Percentiles rank a stretch among this genome's conserved stretches.
Conservation (phyloP, 495 filamentous ascomycete genomes). For the Usnea hakonensis region DNA sequence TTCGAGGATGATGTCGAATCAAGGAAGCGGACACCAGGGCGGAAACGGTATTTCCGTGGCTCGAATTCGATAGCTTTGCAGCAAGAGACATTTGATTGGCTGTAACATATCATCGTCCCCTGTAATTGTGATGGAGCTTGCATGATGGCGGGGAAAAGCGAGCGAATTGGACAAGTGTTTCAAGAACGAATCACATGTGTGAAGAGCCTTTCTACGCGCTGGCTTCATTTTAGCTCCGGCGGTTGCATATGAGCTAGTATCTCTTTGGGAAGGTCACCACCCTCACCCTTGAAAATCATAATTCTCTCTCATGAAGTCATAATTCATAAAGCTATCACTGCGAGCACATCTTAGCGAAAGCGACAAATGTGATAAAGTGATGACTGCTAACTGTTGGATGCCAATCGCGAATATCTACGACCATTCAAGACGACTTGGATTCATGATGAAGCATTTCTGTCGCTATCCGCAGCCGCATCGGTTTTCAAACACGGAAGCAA, state of each 20-base stretch:
- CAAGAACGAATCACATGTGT: conserved; percentile 4
- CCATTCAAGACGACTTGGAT: no score
- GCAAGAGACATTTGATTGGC: conserved; percentile 4
- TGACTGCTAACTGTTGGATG: no score
- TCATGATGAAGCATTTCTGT: background rate
- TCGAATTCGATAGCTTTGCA: background rate
- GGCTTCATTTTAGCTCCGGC: conserved; percentile 17
- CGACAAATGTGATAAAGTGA: background rate
- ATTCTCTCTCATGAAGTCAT: no score
- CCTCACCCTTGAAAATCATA: no score
- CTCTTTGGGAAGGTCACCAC: background rate
- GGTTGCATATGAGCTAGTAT: conserved; percentile 17
- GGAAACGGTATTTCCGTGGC: conserved; percentile 1
- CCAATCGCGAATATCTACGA: no score
- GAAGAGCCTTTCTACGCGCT: conserved; percentile 11
- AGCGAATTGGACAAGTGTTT: conserved; percentile 4
- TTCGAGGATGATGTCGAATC: conserved; percentile 7
- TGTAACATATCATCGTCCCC: no score
- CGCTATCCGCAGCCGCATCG: background rate
- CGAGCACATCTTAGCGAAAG: background rate
- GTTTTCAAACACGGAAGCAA: background rate
- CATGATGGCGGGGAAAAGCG: conserved; percentile 12
- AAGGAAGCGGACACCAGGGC: conserved; percentile 4
- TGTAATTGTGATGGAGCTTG: background rate
- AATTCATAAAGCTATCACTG: no score